Conservation (phyloP, 257 asterid genomes). For the Solanum clarkiae region DNA sequence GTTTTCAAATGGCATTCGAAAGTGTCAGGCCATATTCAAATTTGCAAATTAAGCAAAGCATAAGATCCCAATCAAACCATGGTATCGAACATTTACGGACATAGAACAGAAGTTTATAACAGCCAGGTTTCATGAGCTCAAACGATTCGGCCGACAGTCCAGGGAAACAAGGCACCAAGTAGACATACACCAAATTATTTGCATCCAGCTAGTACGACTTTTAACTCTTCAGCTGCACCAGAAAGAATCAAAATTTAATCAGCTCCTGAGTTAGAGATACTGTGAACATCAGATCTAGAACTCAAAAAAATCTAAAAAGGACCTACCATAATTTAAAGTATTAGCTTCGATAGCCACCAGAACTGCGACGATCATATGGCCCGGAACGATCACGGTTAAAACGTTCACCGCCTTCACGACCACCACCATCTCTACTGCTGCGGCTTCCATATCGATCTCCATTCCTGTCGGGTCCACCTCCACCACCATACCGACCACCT, state of each 20-base stretch:
- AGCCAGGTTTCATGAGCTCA: conserved; percentile 38
- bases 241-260: not conserved
- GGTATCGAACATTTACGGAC: conserved; percentile 39
- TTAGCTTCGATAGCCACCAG: conserved; percentile 37
- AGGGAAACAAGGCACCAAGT: conserved; percentile 14
- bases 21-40: conserved; percentile 25
- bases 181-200: conserved; percentile 7
- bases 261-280: not conserved
- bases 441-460: conserved; percentile 75
- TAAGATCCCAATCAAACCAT: conserved; percentile 30
- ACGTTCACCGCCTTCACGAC: conserved; percentile 63
- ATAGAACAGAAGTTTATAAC: conserved; percentile 41
- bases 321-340: not conserved
- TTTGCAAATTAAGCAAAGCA: conserved; percentile 35
- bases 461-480: conserved; percentile 80
- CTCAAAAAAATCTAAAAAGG: not conserved
- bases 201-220: conserved; percentile 20
- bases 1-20: conserved; percentile 46
- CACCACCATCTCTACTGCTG: conserved; percentile 51
- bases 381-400: conserved; percentile 81
- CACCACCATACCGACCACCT: conserved; percentile 57
- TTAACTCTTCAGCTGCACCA: conserved; percentile 29
- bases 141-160: conserved; percentile 13
- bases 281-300: not conserved
- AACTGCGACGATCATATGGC: conserved; percentile 75